Percentiles rank a stretch among this genome's conserved stretches.
Evolutionary conservation across 495 filamentous ascomycete genomes (phyloP).

Genomic region (Evansstolkia leycettana): DNA sequence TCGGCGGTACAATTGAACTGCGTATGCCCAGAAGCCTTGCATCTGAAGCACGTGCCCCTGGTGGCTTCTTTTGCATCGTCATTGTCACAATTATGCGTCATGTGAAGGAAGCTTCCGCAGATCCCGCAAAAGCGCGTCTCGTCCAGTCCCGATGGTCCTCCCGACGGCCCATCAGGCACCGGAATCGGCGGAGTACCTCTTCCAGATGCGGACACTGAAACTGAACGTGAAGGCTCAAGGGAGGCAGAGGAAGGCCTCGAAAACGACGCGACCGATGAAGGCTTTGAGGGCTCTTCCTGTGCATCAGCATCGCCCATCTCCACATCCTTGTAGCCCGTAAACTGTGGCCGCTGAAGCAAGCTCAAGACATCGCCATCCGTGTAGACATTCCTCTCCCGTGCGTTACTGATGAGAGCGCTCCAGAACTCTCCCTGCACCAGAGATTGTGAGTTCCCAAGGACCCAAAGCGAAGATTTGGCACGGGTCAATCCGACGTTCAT

Average conservation of each 20-base stretch:
- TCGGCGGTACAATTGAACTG: constrained; percentile 24
- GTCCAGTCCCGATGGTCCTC: constrained; percentile 34
- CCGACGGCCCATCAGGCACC: constrained; percentile 27
- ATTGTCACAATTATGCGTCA: constrained; percentile 37
- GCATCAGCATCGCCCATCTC: constrained; percentile 33
- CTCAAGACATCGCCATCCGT: constrained; percentile 53
- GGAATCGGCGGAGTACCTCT: constrained; percentile 14
- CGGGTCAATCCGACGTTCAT: constrained; percentile 98
- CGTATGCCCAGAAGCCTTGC: constrained; percentile 27
- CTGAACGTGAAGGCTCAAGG: constrained; percentile 11
- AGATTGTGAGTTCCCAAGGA: constrained; percentile 80
- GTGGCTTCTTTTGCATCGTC: constrained; percentile 22
- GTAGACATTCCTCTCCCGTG: constrained; percentile 61
- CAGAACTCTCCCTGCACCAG: constrained; percentile 83
- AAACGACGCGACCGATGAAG: constrained; percentile 8
- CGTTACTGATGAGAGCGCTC: constrained; percentile 71
- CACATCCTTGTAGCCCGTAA: constrained; percentile 31
- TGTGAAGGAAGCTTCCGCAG: constrained; percentile 38
- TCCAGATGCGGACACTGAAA: constrained; percentile 15
- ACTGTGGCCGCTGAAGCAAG: constrained; percentile 38
- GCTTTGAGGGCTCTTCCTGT: constrained; percentile 5
- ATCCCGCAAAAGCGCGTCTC: constrained; percentile 26
- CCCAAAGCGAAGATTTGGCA: constrained; percentile 91
- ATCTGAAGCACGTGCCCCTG: constrained; percentile 32
- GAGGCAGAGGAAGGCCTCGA: constrained; percentile 17